Percentiles rank a stretch among this genome's conserved stretches.
phyloP scores from a whole-genome alignment of 1,139 yeast genomes.

The Geotrichum cucujoidarum region DNA sequence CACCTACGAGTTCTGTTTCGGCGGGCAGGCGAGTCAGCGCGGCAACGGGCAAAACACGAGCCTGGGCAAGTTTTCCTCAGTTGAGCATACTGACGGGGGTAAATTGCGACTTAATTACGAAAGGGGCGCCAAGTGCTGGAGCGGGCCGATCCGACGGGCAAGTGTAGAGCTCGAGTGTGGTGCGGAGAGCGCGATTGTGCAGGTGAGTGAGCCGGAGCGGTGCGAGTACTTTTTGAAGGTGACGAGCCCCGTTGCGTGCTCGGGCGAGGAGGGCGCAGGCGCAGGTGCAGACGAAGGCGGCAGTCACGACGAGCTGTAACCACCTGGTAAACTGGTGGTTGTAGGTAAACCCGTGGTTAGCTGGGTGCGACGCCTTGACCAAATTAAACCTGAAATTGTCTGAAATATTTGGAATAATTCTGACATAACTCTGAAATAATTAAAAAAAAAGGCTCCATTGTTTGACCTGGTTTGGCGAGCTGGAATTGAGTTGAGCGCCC shows the following conservation, averaged over 20 bases:
- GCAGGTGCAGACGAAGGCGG: neutral
- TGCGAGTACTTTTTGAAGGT: conserved; percentile 70
- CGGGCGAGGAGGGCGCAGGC: conserved; percentile 4
- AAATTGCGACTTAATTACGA: conserved; percentile 42
- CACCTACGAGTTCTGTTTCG: conserved; percentile 58
- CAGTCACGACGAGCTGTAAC: conserved; percentile 13
- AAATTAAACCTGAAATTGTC: too few relatives aligned
- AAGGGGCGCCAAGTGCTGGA: conserved; percentile 88
- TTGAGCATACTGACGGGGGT: conserved; percentile 22
- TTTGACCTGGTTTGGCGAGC: too few relatives aligned
- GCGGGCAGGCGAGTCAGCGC: conserved; percentile 53
- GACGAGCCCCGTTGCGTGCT: conserved; percentile 68
- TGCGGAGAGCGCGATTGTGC: conserved; percentile 45
- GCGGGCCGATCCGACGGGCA: conserved; percentile 82
- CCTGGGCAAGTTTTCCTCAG: conserved; percentile 49
- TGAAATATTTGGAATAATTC: too few relatives aligned
- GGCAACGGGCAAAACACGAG: conserved; percentile 45
- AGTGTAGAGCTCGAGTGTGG: conserved; percentile 67
- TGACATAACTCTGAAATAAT: too few relatives aligned
- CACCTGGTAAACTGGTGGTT: too few relatives aligned
- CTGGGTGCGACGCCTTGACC: too few relatives aligned
- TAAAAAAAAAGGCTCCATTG: too few relatives aligned
- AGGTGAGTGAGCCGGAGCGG: conserved; percentile 83
- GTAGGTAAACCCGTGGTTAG: too few relatives aligned
- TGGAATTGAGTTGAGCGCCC: too few relatives aligned